A percentile compares a stretch with the other conserved stretches of the same genome.
Conservation (phyloP, 75 land plant genomes). For the Larix kaempferi region DNA sequence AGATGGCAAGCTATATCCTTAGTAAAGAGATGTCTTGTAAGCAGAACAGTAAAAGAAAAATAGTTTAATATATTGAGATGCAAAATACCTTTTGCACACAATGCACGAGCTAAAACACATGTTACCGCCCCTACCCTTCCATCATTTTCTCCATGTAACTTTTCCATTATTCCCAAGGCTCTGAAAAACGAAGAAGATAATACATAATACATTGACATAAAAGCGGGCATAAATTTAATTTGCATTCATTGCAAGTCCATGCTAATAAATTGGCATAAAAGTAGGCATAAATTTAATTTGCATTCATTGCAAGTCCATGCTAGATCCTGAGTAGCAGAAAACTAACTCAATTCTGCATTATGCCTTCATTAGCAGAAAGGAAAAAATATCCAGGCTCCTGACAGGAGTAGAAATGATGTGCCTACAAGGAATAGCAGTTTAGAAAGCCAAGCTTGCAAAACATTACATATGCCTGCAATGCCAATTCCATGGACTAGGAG, state of each 20-base stretch:
- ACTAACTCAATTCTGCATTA: background rate
- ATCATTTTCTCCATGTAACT: slow-evolving; percentile 59
- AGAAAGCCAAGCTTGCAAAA: background rate
- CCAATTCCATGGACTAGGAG: too few relatives aligned
- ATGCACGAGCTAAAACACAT: slow-evolving; percentile 71
- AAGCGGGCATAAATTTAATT: background rate
- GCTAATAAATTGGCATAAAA: too few relatives aligned
- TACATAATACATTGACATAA: background rate
- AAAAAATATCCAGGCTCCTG: background rate
- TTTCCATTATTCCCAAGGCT: slow-evolving; percentile 49
- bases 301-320: background rate
- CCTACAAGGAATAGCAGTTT: background rate
- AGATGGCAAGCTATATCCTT: background rate
- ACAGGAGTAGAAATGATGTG: background rate
- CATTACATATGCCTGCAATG: background rate
- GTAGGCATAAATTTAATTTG: background rate
- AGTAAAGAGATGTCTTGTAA: background rate
- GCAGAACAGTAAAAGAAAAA: background rate
- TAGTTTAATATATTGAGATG: background rate
- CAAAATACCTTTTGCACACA: slow-evolving; percentile 57
- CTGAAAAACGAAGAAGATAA: slow-evolving; percentile 33
- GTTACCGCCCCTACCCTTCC: slow-evolving; percentile 72
- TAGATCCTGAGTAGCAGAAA: background rate
- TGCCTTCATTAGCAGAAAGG: background rate
- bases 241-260: background rate